phyloP scores from a whole-genome alignment of 208 protist species.

The Trypanosoma cruzi region DNA sequence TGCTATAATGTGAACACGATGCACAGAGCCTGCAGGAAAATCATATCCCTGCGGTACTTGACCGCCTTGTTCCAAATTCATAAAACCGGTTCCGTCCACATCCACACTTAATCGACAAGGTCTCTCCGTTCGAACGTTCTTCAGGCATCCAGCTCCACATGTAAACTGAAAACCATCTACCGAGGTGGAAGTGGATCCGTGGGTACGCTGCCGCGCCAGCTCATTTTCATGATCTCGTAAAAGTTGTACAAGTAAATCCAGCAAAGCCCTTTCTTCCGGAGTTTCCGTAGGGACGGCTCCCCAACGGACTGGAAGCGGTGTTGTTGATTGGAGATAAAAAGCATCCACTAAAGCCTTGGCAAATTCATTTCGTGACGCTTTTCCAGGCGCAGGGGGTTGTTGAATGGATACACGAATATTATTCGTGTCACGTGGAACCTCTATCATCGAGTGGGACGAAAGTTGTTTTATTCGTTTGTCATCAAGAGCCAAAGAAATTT shows the following conservation, averaged over 20 bases:
- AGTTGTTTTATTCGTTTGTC: constrained; percentile 10
- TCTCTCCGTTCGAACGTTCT: constrained; percentile 64
- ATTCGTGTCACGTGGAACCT: background rate
- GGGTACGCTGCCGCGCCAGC: constrained; percentile 2
- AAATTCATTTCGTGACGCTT: constrained; percentile 10
- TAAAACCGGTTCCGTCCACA: constrained; percentile 56
- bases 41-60: constrained; percentile 51
- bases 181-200: background rate
- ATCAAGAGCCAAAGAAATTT: constrained; percentile 10
- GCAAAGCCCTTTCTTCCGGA: constrained; percentile 20
- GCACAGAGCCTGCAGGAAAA: constrained; percentile 35
- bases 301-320: constrained; percentile 15
- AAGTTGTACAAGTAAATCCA: constrained; percentile 27
- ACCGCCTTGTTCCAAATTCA: constrained; percentile 56
- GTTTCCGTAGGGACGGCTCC: constrained; percentile 23
- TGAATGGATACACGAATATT: constrained; percentile 14
- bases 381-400: background rate
- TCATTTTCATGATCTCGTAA: constrained; percentile 25
- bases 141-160: constrained; percentile 52
- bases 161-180: constrained; percentile 63
- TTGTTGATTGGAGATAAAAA: constrained; percentile 9
- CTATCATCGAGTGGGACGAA: background rate
- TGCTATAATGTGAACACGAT: constrained; percentile 65
- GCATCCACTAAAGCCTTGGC: constrained; percentile 20
- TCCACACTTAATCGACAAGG: constrained; percentile 51